Conservation (phyloP, 148 eudicot genomes). For the Nyssa sinensis region DNA sequence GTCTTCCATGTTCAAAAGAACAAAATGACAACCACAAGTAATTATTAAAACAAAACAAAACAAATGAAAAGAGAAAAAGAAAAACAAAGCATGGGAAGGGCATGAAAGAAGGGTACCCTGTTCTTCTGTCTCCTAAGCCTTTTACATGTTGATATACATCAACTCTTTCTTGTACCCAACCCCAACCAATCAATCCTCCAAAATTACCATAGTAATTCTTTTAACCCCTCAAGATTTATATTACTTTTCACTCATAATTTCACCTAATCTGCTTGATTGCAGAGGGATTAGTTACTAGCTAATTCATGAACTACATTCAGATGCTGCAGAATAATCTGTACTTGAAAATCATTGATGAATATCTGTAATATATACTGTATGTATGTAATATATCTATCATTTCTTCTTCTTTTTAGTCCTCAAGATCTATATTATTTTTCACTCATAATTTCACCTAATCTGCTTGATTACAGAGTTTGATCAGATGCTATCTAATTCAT, state of each 20-base stretch:
- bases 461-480: not conserved
- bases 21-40: conserved; percentile 16
- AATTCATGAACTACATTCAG: not conserved
- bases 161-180: not conserved
- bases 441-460: not conserved
- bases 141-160: conserved; percentile 12
- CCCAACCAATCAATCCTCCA: not conserved
- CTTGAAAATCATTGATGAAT: not conserved
- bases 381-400: not conserved
- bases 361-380: too few relatives aligned
- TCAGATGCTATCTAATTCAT: not conserved
- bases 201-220: too few relatives aligned
- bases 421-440: not conserved
- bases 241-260: not conserved
- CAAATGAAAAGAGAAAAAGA: conserved; percentile 6
- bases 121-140: conserved; percentile 25
- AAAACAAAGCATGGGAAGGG: conserved; percentile 20
- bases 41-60: conserved; percentile 3
- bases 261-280: not conserved
- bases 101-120: conserved; percentile 22
- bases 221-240: not conserved
- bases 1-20: conserved; percentile 6
- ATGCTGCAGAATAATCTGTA: not conserved
- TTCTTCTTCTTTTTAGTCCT: conserved; percentile 60
- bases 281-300: not conserved